Base-by-base conservation (phyloP, 192 early-diverging fungal species). In the Coemansia sp. region DNA sequence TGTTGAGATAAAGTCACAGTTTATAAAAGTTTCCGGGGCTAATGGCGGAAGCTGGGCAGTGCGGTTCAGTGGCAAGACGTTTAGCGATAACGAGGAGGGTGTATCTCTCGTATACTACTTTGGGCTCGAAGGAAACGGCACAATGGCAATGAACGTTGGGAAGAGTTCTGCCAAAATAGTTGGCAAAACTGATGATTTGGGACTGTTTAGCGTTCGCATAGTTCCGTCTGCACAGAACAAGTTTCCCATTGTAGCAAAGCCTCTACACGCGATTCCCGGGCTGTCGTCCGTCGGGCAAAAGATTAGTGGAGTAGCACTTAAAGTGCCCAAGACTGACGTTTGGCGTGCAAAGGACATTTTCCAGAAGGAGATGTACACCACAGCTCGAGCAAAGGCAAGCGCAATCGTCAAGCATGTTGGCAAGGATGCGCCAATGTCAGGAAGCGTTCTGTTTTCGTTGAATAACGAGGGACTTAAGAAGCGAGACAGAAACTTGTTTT, bases 81-180 rank as follows among this genome's bases (percentile, higher is more conserved):
- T 78, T 10, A 19, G 56, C 10, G 57, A 63, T 53, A 72, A 61
- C 13, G 57, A 62, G 33, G 66, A 83, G 52, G 76, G 81, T 15
- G 69, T 77, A 40, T 83, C 86, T 39, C 41, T 91, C 9, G 50
- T 90, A 15, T 97, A 90, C 69, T 95, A 95, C 64, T 74, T 87
- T 61, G 90, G 85, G 0, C 62, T 93, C 4, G 90, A 94, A 39
- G 91, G 88, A 4, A 75, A 83, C 18, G 90, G 89, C 5, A 55
- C 80, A 13, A 64, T 90, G 43, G 56, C 84, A 17, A 55, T 89
- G 43, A 52, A 67, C 7, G 55, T 59, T 3, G 50, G 68, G 5
- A 45, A 56, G n/a, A 62, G 56, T 12, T 71, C 61, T 44, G 69
- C 81, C 11, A 47, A 54, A 25, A 53, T 90, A 8, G 66, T 65